Evolutionary conservation across 1,284 basidiomycete species (phyloP), one percentile per base, ranked within the genome.

Genomic region (Cryptococcus amylolentus): DNA sequence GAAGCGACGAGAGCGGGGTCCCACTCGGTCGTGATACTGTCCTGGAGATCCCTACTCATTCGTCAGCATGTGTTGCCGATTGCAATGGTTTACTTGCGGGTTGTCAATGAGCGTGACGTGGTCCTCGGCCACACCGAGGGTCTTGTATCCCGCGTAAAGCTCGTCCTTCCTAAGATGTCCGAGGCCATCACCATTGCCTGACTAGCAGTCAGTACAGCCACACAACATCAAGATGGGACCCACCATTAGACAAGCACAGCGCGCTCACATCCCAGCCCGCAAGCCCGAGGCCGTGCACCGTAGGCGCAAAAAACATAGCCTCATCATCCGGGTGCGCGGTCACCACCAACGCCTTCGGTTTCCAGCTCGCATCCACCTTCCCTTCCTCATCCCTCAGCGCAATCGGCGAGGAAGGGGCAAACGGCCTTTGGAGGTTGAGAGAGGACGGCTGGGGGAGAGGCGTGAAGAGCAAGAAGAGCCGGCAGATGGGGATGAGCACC

Each of bases 121-220:
- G 8, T 79, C 79, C 1, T 72, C 49, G 1, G 78, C 73, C 7
- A 98, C 80, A 1, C 91, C 89, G 8, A 98, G 80, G 8, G 86
- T 77, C 38, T 84, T 81, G 54, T 93, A 83, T 62, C 89, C 90
- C 5, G 65, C 76, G 10, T 72, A 74, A 1, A 97, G 79, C 75
- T 99, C 95, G 13, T 76, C 61, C 51, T 71, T 77, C 5, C 95
- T 81, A 0, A 80, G 69, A 3, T 72, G 60, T 2, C 95, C 95
- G 1, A 91, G 77, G 0, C 92, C 91, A 46, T 90, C 88, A 12
- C 88, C 88, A 70, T 97, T 83, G 8, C 95, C 83, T 77, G 52
- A 46, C 53, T 10, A n/a, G n/a, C n/a, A 43, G 10, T 52, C 43
- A 38, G 23, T 7, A 45, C 12, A 26, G 4, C 18, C 4, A 23